Evolutionary conservation across 306 rosid genomes (phyloP).

Genomic region (Phaseolus lunatus): DNA sequence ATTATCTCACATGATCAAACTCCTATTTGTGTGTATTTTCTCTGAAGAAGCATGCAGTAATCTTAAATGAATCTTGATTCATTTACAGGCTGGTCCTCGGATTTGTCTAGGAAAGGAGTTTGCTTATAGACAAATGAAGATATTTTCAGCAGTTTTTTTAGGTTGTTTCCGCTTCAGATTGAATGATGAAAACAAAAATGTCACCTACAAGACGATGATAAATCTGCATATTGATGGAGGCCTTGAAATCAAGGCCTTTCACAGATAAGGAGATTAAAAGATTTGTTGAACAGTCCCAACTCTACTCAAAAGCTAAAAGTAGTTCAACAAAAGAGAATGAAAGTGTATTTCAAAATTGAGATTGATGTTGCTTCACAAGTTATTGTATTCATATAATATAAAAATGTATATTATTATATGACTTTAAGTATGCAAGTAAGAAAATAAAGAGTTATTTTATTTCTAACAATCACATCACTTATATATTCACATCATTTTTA

Average conservation of each 20-base stretch:
- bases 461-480: too few relatives aligned
- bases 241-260: conserved; percentile 63
- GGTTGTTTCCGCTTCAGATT: conserved; percentile 64
- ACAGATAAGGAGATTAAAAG: conserved; percentile 47
- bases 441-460: too few relatives aligned
- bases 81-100: conserved; percentile 79
- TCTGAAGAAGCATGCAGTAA: neutral
- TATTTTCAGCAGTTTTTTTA: conserved; percentile 66
- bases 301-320: conserved; percentile 13
- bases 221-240: conserved; percentile 84
- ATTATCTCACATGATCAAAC: neutral
- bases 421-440: too few relatives aligned
- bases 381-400: neutral
- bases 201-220: conserved; percentile 80
- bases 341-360: neutral
- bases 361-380: neutral
- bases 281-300: conserved; percentile 3
- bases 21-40: neutral
- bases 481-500: too few relatives aligned
- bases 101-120: conserved; percentile 90
- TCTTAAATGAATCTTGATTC: conserved; percentile 17
- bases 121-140: conserved; percentile 91
- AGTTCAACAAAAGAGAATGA: neutral
- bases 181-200: conserved; percentile 63
- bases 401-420: neutral